These are phyloP conservation scores for Macrolepiota fuliginosa DNA, from an alignment of 768 basidiomycete species.

Conservation along the genomic window DNA sequence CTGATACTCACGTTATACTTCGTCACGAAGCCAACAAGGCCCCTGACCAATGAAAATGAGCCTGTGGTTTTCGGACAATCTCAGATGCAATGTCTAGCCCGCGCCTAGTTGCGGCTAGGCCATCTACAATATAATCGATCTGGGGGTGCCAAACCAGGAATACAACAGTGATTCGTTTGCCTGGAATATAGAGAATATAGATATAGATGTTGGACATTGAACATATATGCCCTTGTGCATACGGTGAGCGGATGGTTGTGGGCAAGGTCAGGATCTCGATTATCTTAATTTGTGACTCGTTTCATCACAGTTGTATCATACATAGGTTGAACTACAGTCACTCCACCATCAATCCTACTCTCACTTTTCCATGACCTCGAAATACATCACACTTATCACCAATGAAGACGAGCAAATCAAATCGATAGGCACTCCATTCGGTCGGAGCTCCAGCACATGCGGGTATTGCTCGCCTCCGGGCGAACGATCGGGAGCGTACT, in stretches of 20 bases:
- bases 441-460: slow-evolving; percentile 43
- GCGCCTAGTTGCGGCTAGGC: background rate
- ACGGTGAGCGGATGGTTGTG: too few relatives aligned
- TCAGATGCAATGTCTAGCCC: background rate
- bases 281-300: too few relatives aligned
- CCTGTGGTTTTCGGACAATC: background rate
- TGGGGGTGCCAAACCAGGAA: background rate
- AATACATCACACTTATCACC: slow-evolving; percentile 2
- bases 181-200: too few relatives aligned
- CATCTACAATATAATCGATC: background rate
- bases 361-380: background rate
- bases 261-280: too few relatives aligned
- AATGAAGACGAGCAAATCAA: slow-evolving; percentile 19
- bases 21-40: too few relatives aligned
- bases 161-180: too few relatives aligned
- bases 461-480: slow-evolving; percentile 69
- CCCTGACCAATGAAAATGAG: background rate
- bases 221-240: too few relatives aligned
- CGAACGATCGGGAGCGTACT: slow-evolving; percentile 34
- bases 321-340: background rate
- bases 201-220: too few relatives aligned
- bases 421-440: slow-evolving; percentile 38
- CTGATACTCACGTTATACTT: too few relatives aligned
- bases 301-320: background rate
- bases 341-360: background rate